Evolutionary conservation across 2,329 filamentous ascomycete genomes (phyloP), one percentile per base, ranked within the genome.

Genomic region (Pezicula rhizophila): DNA sequence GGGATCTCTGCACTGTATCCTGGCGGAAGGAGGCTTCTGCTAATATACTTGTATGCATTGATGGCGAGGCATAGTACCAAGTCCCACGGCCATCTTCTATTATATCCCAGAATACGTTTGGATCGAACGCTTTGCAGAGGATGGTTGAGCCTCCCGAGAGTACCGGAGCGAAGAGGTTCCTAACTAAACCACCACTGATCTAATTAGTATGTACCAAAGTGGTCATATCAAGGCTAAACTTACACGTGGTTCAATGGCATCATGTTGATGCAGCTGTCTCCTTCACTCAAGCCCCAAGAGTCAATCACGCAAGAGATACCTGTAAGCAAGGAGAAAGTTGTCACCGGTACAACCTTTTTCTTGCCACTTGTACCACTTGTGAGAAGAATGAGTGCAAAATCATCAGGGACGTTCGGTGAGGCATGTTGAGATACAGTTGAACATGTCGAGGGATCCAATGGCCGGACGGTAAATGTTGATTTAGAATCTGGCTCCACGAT

Each of bases 21-120:
- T 60, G 62, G 10, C 74, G 67, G 18, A 67, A 61, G 12, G 61
- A 52, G 8, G 66, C 70, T 53, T 74, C 70, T n/a, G 68, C 70
- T 1, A 80, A 63, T 34, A 79, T 77, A 48, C 76, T 66, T 7
- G 74, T 70, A 52, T 79, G 76, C 75, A 79, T 79, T 2, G 75
- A 75, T 1, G 76, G 76, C 12, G 76, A 78, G 1, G 76, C 77
- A 56, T 79, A 79, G 59, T 79, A 80, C 77, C 77, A 80, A 0
- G 76, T 78, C 1, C 75, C 73, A 7, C 64, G 58, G 23, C 69
- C 64, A 34, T 68, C 65, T 49, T 77, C 68, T 5, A 76, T 68
- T 14, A 75, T 67, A 53, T 79, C 75, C 76, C 76, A 79, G 58
- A 80, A 79, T 14, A 77, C 64, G 54, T 70, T 75, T 2, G 76